Evolutionary conservation across 148 eudicot species (phyloP), one percentile per base, ranked within the genome.

Genomic region (Persicaria maculosa): DNA sequence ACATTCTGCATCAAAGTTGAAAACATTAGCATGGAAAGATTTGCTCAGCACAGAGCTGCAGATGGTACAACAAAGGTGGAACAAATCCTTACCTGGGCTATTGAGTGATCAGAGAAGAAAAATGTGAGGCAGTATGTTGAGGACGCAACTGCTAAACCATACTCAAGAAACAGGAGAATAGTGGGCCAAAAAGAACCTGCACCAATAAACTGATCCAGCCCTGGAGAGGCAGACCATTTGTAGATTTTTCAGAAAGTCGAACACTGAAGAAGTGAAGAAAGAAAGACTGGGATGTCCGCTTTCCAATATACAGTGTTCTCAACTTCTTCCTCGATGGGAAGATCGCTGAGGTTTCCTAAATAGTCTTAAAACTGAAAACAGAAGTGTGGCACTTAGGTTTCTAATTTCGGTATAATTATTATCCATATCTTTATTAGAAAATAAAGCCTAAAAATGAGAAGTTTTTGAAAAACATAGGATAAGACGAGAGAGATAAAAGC

Each of bases 91-190:
- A 94, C 98, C 96, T 94, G 99, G 59, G 99, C 99, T 88, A 89
- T 82, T 76, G 94, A 79, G 75, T 92, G 97, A 69, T 95, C 97
- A 76, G 90, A 80, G 84, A 95, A 90, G 86, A 86, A 90, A 81
- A 95, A 95, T 2, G 99, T 95, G 62, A 95, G 90, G 80, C 97
- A 95, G 79, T 95, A 95, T 71, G 99, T 95, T 81, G 99, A 95
- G 75, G 99, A 92, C 61, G 99, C 96, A 75, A 92, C 85, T 58
- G 99, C 93, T 50, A 86, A 87, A 72, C 99, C 99, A 86, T 92
- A 95, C 78, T 79, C 93, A 69, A 92, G 43, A 76, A 95, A 86
- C 79, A 92, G 76, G 80, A 87, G 69, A 72, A 92, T 71, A 25
- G 97, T 95, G 44, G 94, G 89, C 54, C 77, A 84, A 77, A 95